Evolutionary conservation across 305 asterid genomes (phyloP).

Genomic region (Solanum hybrid): DNA sequence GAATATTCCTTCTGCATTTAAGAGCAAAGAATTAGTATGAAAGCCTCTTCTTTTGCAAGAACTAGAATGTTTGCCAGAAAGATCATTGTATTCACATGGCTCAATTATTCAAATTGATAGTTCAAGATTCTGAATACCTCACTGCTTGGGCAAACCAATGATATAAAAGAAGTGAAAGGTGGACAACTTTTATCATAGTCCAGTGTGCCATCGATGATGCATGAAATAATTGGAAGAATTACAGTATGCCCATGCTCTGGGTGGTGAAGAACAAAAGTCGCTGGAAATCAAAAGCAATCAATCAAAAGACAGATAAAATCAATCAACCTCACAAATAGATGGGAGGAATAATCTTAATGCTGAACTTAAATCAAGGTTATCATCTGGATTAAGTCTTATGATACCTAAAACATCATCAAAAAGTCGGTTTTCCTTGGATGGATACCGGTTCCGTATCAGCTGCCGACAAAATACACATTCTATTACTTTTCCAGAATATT

Average conservation of each 20-base stretch:
- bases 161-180: constrained; percentile 89
- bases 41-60: neutral
- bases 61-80: neutral
- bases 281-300: constrained; percentile 42
- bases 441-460: constrained; percentile 80
- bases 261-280: constrained; percentile 95
- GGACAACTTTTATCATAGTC: constrained; percentile 68
- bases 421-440: constrained; percentile 80
- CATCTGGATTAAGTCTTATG: constrained; percentile 7
- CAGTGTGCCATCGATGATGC: constrained; percentile 71
- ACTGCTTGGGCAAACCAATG: constrained; percentile 67
- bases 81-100: neutral
- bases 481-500: neutral
- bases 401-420: constrained; percentile 95
- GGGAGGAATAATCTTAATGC: neutral
- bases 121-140: constrained; percentile 44
- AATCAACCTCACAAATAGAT: neutral
- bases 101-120: neutral
- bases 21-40: constrained; percentile 14
- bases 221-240: constrained; percentile 89
- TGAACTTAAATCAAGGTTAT: constrained; percentile 3
- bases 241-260: constrained; percentile 99
- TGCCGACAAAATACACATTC: constrained; percentile 29
- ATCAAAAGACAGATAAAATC: constrained; percentile 8
- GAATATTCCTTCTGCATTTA: constrained; percentile 72